Conservation (phyloP, 2,329 filamentous ascomycete species). For the Fusarium sp. region DNA sequence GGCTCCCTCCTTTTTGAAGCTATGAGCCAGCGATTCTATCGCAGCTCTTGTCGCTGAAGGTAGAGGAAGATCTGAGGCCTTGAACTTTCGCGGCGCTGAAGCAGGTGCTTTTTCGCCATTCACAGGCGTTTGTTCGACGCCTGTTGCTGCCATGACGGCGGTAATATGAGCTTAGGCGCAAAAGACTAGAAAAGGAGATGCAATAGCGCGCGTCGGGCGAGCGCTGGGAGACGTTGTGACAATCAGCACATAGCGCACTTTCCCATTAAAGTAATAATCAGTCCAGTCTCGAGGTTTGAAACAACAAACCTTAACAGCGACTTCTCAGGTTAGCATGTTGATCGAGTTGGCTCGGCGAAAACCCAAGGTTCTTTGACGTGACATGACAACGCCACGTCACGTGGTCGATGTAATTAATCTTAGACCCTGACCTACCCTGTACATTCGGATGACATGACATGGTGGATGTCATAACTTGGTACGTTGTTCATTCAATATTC, state of each 20-base stretch:
- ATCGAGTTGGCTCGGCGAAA: constrained; percentile 9
- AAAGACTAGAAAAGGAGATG: constrained; percentile 26
- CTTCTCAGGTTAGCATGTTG: constrained; percentile 17
- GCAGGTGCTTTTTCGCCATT: constrained; percentile 33
- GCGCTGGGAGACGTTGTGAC: constrained; percentile 26
- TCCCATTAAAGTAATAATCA: neutral
- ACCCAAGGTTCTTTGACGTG: constrained; percentile 29
- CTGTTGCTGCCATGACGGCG: constrained; percentile 42
- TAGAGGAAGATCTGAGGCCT: constrained; percentile 80
- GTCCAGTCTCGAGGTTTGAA: neutral
- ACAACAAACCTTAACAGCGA: constrained; percentile 1
- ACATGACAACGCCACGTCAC: constrained; percentile 48
- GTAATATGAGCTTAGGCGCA: constrained; percentile 11
- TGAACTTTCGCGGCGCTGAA: constrained; percentile 65
- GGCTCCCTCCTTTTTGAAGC: constrained; percentile 87
- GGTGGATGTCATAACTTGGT: no score
- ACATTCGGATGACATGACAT: neutral
- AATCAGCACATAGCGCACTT: constrained; percentile 39
- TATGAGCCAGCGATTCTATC: constrained; percentile 81
- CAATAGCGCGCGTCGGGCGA: constrained; percentile 14
- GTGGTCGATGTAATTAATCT: constrained; percentile 23
- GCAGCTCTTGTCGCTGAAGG: constrained; percentile 78
- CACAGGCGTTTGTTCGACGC: constrained; percentile 39
- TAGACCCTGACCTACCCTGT: constrained; percentile 26
- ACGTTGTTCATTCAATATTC: no score